These are phyloP conservation scores for Saccharomycopsis lassenensis DNA, from an alignment of 805 yeast species.

Conservation along the genomic window DNA sequence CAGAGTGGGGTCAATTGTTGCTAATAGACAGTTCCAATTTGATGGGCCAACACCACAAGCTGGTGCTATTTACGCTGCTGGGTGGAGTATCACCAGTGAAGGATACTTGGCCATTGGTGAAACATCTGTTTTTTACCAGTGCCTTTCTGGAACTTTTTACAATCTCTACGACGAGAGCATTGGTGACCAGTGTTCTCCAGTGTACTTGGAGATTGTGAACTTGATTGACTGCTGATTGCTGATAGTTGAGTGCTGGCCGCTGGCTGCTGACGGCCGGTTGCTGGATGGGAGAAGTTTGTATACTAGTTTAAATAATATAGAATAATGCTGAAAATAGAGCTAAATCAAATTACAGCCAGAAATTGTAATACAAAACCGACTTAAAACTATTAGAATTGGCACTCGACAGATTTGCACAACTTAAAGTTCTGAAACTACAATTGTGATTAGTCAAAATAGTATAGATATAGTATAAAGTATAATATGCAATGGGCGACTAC, in stretches of 20 bases:
- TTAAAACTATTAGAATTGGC: too few relatives aligned
- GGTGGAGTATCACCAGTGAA: slow-evolving; percentile 29
- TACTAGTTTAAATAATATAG: too few relatives aligned
- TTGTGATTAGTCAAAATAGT: too few relatives aligned
- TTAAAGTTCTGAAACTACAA: too few relatives aligned
- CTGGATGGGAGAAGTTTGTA: too few relatives aligned
- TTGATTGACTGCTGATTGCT: slow-evolving; percentile 28
- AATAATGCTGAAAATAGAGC: too few relatives aligned
- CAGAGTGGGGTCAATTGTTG: slow-evolving; percentile 49
- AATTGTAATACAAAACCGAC: too few relatives aligned
- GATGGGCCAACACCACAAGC: slow-evolving; percentile 58
- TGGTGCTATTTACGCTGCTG: slow-evolving; percentile 39
- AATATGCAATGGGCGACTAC: too few relatives aligned
- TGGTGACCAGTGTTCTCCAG: slow-evolving; percentile 38
- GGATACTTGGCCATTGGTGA: slow-evolving; percentile 40
- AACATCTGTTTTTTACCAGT: slow-evolving; percentile 38
- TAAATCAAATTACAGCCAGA: too few relatives aligned
- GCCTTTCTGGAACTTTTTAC: slow-evolving; percentile 46
- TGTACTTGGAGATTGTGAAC: slow-evolving; percentile 33
- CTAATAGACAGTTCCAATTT: slow-evolving; percentile 53
- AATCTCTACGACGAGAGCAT: slow-evolving; percentile 40
- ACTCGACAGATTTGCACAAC: too few relatives aligned
- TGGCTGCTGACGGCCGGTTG: too few relatives aligned
- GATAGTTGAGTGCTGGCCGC: not conserved
- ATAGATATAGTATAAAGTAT: too few relatives aligned